phyloP scores from a whole-genome alignment of 164 flowering plant genomes.

The Nymphaea thermarum region DNA sequence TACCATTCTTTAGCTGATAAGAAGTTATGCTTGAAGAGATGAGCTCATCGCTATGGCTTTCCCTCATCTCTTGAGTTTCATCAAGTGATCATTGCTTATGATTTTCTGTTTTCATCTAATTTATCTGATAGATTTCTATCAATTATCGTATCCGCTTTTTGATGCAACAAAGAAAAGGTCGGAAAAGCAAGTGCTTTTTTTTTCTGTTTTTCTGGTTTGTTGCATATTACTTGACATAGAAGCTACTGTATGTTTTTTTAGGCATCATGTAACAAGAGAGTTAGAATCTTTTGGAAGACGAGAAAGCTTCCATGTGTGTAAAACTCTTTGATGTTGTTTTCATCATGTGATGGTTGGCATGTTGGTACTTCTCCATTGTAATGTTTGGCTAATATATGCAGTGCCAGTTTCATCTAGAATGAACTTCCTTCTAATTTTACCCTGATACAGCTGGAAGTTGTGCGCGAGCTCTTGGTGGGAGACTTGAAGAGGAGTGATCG shows the following conservation, averaged over 20 bases:
- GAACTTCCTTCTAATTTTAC: neutral
- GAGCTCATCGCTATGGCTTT: neutral
- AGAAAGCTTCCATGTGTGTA: neutral
- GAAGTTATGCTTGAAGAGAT: neutral
- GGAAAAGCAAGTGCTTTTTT: too few relatives aligned
- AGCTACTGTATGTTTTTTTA: too few relatives aligned
- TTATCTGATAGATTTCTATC: too few relatives aligned
- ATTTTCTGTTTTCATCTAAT: too few relatives aligned
- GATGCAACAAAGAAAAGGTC: too few relatives aligned
- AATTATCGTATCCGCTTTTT: too few relatives aligned
- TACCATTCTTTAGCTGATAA: neutral
- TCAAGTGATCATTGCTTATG: too few relatives aligned
- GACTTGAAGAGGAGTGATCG: conserved; percentile 31
- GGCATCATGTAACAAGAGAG: too few relatives aligned
- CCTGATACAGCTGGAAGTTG: conserved; percentile 67
- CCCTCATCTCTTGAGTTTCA: neutral
- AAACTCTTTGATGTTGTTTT: neutral
- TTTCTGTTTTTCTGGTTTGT: too few relatives aligned
- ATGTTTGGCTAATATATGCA: neutral
- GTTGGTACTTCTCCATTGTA: too few relatives aligned
- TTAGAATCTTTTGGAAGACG: too few relatives aligned
- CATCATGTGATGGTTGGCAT: neutral
- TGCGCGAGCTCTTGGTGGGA: conserved; percentile 55
- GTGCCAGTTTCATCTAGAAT: neutral
- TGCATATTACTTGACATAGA: too few relatives aligned